phyloP scores from a whole-genome alignment of 768 basidiomycete genomes.

The Tulasnella sp. region DNA sequence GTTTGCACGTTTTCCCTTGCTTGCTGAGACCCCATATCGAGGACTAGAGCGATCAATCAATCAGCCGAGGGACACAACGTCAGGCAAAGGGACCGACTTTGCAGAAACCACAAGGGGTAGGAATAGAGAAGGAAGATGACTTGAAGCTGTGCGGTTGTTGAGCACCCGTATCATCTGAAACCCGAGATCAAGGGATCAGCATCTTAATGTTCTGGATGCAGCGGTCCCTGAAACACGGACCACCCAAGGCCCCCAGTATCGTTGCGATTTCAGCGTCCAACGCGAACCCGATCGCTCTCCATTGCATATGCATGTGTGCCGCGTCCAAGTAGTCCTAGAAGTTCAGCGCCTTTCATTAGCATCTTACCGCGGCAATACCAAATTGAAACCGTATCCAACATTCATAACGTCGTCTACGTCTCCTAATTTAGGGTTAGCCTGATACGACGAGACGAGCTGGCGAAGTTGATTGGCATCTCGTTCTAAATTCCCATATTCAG shows the following conservation, averaged over 20 bases:
- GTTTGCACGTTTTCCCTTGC: slow-evolving; percentile 76
- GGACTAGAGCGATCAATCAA: slow-evolving; percentile 36
- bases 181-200: background rate
- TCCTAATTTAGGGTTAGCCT: slow-evolving; percentile 44
- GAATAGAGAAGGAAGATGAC: slow-evolving; percentile 77
- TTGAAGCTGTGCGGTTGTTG: slow-evolving; percentile 73
- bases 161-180: slow-evolving; percentile 64
- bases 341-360: background rate
- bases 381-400: slow-evolving; percentile 33
- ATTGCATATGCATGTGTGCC: slow-evolving; percentile 50
- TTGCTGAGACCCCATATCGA: slow-evolving; percentile 85
- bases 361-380: background rate
- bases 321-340: slow-evolving; percentile 55
- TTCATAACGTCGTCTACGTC: slow-evolving; percentile 51
- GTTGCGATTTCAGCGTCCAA: slow-evolving; percentile 58
- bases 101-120: slow-evolving; percentile 74
- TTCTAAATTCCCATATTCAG: slow-evolving; percentile 29
- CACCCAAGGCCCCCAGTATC: slow-evolving; percentile 54
- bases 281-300: slow-evolving; percentile 47
- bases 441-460: slow-evolving; percentile 42
- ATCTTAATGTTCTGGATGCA: background rate
- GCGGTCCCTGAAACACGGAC: slow-evolving; percentile 34
- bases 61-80: background rate
- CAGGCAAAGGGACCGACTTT: slow-evolving; percentile 41
- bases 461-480: slow-evolving; percentile 47